Conservation (phyloP, 2,329 filamentous ascomycete species). For the Cephalotrichum gorgonifer region DNA sequence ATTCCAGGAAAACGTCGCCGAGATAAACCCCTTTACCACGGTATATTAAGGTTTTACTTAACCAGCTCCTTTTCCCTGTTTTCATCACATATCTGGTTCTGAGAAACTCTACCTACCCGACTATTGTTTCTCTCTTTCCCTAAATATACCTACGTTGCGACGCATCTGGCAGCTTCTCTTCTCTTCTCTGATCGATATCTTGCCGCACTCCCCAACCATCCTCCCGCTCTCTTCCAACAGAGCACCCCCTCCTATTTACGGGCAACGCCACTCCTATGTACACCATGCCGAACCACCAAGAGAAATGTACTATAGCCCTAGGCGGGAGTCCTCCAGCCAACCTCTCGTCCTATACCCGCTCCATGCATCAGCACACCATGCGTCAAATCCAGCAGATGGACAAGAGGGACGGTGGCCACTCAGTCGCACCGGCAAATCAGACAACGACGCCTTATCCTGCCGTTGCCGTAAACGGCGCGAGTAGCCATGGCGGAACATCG, state of each 20-base stretch:
- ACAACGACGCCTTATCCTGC: not conserved
- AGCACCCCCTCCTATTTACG: not conserved
- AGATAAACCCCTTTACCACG: too few species aligned
- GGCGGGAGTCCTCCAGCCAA: constrained; percentile 13
- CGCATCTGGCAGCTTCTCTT: too few species aligned
- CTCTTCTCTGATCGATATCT: too few species aligned
- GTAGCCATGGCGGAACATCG: not conserved
- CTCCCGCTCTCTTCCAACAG: not conserved
- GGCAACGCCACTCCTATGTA: not conserved
- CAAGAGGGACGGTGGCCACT: not conserved
- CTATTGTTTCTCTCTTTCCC: too few species aligned
- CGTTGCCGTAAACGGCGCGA: not conserved
- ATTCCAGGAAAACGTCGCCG: too few species aligned
- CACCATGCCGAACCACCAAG: not conserved
- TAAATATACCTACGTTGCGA: too few species aligned
- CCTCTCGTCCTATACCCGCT: constrained; percentile 35
- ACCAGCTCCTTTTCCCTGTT: too few species aligned
- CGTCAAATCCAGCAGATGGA: constrained; percentile 51
- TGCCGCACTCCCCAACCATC: too few species aligned
- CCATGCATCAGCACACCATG: constrained; percentile 57
- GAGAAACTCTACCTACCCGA: too few species aligned
- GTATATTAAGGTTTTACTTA: too few species aligned
- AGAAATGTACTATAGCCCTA: constrained; percentile 1
- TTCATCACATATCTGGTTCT: too few species aligned
- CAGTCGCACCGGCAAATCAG: not conserved